phyloP scores from a whole-genome alignment of 257 asterid species.

The Nicotiana benthamiana region DNA sequence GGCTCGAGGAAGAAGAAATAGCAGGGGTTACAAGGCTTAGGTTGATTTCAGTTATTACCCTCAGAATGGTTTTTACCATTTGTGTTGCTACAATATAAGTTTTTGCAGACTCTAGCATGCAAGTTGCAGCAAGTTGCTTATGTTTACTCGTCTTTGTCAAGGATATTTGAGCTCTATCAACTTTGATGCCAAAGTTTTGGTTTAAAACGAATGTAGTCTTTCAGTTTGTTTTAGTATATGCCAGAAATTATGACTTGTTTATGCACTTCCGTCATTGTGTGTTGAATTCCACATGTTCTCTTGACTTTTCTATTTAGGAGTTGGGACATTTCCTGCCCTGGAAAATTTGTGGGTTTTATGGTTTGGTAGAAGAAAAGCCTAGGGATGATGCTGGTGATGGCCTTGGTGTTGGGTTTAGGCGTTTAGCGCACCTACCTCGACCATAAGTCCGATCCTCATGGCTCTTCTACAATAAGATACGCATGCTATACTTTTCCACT shows the following conservation, averaged over 20 bases:
- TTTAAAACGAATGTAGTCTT: background rate
- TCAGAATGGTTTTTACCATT: background rate
- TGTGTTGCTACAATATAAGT: background rate
- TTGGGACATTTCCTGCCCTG: background rate
- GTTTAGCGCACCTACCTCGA: too few species aligned
- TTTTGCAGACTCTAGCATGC: background rate
- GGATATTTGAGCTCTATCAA: background rate
- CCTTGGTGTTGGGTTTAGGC: background rate
- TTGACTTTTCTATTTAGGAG: background rate
- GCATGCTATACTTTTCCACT: background rate
- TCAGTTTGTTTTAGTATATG: background rate
- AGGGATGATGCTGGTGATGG: background rate
- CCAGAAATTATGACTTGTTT: background rate
- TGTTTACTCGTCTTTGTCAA: background rate
- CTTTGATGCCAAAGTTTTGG: background rate
- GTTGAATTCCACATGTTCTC: background rate
- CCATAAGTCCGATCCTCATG: too few species aligned
- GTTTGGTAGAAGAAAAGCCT: background rate
- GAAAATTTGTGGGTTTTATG: background rate
- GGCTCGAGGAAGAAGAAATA: conserved; percentile 80
- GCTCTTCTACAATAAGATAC: background rate
- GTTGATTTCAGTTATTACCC: conserved; percentile 6
- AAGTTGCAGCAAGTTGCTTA: background rate
- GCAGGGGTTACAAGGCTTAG: conserved; percentile 77
- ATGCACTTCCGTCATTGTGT: background rate